Evolutionary conservation across 179 eudicot species (phyloP).

Genomic region (Silene vulgaris): DNA sequence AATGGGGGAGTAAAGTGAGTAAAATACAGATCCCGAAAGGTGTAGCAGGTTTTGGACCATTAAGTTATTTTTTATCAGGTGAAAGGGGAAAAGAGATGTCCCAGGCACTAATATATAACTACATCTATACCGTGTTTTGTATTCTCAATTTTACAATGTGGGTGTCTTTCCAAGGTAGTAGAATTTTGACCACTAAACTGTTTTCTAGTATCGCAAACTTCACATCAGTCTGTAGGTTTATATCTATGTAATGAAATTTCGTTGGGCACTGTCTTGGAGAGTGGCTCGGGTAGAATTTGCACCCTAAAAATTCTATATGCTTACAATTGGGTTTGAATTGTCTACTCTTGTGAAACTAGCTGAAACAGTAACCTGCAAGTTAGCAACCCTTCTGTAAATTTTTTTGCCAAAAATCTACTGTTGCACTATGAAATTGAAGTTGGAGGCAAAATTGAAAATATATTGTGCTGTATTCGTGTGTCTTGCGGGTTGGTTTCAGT

Average conservation of each 20-base stretch:
- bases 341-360: background rate
- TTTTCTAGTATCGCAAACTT: background rate
- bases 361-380: background rate
- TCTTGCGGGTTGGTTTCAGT: background rate
- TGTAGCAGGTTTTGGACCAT: background rate
- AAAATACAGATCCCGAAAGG: background rate
- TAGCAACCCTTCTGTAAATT: background rate
- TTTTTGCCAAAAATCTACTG: too few relatives aligned
- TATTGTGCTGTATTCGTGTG: slow-evolving; percentile 6
- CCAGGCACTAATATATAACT: too few relatives aligned
- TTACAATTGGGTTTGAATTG: background rate
- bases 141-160: background rate
- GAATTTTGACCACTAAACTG: background rate
- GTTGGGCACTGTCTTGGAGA: too few relatives aligned
- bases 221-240: background rate
- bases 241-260: background rate
- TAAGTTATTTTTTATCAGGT: too few relatives aligned
- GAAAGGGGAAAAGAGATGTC: too few relatives aligned
- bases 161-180: background rate
- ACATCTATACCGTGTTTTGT: too few relatives aligned
- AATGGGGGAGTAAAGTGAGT: background rate
- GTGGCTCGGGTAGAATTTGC: too few relatives aligned
- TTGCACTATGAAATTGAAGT: background rate
- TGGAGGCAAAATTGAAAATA: background rate
- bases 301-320: too few relatives aligned